Evolutionary conservation across 2,329 filamentous ascomycete genomes (phyloP).

Genomic region (Diaporthe citriasiana): DNA sequence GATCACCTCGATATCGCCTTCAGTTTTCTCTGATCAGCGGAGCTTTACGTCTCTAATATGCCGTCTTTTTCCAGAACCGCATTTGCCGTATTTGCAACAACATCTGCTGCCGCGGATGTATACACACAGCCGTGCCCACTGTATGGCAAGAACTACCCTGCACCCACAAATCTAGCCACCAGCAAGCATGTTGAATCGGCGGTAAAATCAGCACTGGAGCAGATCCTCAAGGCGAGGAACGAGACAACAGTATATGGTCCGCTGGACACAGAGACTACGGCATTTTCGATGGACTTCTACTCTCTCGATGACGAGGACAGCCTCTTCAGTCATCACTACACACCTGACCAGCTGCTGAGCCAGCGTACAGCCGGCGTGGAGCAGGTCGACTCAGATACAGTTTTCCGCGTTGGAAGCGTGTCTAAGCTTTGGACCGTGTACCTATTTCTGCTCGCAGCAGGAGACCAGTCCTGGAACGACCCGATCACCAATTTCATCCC

Average conservation of each 20-base stretch:
- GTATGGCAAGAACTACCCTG: conserved; percentile 28
- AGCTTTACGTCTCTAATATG: background rate
- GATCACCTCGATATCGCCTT: background rate
- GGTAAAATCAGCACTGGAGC: background rate
- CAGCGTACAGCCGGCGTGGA: conserved; percentile 46
- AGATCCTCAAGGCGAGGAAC: conserved; percentile 3
- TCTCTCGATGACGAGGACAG: conserved; percentile 41
- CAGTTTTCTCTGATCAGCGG: too few species aligned
- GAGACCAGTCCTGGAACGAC: conserved; percentile 55
- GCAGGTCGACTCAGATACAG: conserved; percentile 50
- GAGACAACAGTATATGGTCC: conserved; percentile 16
- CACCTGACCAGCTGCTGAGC: conserved; percentile 39
- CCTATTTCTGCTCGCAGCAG: conserved; percentile 56
- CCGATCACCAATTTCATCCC: conserved; percentile 59
- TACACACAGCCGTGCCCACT: conserved; percentile 31
- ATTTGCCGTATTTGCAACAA: background rate
- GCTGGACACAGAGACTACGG: conserved; percentile 28
- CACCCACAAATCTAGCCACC: conserved; percentile 7
- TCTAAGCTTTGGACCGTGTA: conserved; percentile 62
- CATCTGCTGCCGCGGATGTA: background rate
- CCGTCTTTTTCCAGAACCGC: background rate
- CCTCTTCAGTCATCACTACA: conserved; percentile 48
- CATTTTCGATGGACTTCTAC: conserved; percentile 43
- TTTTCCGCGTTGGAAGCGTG: conserved; percentile 59
- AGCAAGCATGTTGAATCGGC: conserved; percentile 17